Base-by-base conservation (phyloP, 139 green algal species). In the Picochlorum sp. region DNA sequence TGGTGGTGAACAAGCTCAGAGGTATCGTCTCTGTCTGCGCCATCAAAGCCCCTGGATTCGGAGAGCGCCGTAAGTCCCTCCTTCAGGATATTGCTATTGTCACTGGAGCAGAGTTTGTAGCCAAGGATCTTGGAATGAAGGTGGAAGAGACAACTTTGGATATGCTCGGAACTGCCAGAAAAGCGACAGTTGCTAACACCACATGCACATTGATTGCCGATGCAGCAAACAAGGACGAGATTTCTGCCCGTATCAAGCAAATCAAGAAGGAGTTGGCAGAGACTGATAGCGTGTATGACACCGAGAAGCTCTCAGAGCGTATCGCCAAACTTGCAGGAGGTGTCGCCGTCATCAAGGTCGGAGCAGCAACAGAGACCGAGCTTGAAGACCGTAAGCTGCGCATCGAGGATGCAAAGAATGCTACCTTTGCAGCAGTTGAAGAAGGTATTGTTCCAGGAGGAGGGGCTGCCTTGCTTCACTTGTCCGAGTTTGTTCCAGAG, bases 331-430 rank as follows among this genome's bases (percentile, higher is more conserved):
- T 99, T 47, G 77, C 79, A 10, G 94, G 93, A 34, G 93, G 93
- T 34, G 92, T 98, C 23, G 91, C 92, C 4, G 92, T 98, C 50
- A 96, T 98, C 84, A 98, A 97, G 86, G 90, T 98, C 23, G 94
- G 94, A 15, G 94, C 91, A 34, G 89, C 90, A 37, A 98, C 94
- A 38, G 94, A 99, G 83, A 82, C 90, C 18, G 94, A 99, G 85
- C 81, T 99, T 26, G 94, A 98, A 74, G 94, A 99, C 81, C 73
- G 86, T 52, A 98, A 99, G 86, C 87, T 98, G 75, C 88, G 94
- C 69, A 92, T 99, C 56, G 94, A 98, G 81, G 94, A 99, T 72
- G 94, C 94, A 49, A 98, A 98, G 85, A 99, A 99, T 73, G 94
- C 94, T 28, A 99, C 94, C 9, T 98, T 98, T 71, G 94, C 94